A percentile compares a stretch with the other conserved stretches of the same genome.
These are phyloP conservation scores for Zygosaccharomyces bisporus DNA, from an alignment of 805 yeast genomes.

Conservation along the genomic window DNA sequence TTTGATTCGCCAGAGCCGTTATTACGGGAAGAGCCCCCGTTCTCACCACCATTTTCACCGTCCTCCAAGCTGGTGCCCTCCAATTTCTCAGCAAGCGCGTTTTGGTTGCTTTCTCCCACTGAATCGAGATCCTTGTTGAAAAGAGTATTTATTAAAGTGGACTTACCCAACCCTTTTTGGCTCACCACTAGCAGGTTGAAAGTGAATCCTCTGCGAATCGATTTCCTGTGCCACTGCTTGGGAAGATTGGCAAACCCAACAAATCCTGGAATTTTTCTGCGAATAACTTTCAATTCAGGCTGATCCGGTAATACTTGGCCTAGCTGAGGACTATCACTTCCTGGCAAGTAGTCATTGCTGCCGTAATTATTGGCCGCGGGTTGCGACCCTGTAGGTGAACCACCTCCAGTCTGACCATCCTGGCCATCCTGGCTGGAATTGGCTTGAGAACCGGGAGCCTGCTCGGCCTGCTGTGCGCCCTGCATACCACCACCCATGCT, in stretches of 20 bases:
- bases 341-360: neutral
- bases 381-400: neutral
- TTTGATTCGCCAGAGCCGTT: constrained; percentile 41
- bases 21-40: constrained; percentile 10
- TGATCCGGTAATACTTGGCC: constrained; percentile 36
- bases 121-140: constrained; percentile 63
- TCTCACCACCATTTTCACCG: constrained; percentile 12
- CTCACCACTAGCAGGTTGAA: constrained; percentile 89
- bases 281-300: constrained; percentile 55
- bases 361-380: constrained; percentile 1
- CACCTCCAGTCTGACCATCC: neutral
- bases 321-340: neutral
- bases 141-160: constrained; percentile 86
- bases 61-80: constrained; percentile 17
- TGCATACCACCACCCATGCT: constrained; percentile 4
- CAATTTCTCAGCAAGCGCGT: constrained; percentile 15
- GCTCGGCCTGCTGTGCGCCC: constrained; percentile 3
- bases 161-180: constrained; percentile 88
- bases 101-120: constrained; percentile 9
- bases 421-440: neutral
- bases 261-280: constrained; percentile 82
- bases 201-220: constrained; percentile 83
- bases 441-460: constrained; percentile 3
- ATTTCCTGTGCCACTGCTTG: constrained; percentile 96
- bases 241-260: constrained; percentile 98